phyloP scores from a whole-genome alignment of 2,329 filamentous ascomycete genomes.

The Claviceps africana region DNA sequence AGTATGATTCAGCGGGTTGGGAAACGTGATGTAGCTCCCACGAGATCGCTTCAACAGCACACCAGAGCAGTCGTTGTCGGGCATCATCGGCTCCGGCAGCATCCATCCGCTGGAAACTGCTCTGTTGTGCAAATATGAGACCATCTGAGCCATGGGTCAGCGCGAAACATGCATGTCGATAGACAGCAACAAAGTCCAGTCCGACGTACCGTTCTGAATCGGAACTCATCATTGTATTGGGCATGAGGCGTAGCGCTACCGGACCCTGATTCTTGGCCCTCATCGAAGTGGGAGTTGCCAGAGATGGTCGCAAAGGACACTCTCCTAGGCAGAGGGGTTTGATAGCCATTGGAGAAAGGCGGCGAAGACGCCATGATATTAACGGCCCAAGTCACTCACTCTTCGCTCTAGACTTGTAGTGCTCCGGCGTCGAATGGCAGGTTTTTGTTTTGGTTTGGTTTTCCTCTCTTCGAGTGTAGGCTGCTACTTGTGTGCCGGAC shows the following conservation, averaged over 20 bases:
- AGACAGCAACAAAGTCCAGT: not conserved
- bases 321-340: constrained; percentile 3
- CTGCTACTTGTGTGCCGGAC: not conserved
- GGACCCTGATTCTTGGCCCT: not conserved
- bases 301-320: constrained; percentile 4
- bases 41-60: constrained; percentile 25
- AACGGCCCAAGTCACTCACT: not conserved
- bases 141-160: constrained; percentile 13
- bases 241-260: not conserved
- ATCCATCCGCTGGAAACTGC: constrained; percentile 18
- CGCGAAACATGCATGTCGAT: not conserved
- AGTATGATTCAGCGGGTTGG: constrained; percentile 21
- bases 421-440: not conserved
- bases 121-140: constrained; percentile 17
- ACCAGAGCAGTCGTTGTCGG: constrained; percentile 15
- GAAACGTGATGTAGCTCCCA: constrained; percentile 27
- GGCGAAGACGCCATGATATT: constrained; percentile 3
- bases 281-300: not conserved
- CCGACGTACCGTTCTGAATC: constrained; percentile 15
- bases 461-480: not conserved
- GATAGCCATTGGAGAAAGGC: not conserved
- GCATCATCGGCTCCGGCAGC: constrained; percentile 7
- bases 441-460: not conserved
- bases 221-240: constrained; percentile 17
- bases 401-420: not conserved